A percentile compares a stretch with the other conserved stretches of the same genome.
Conservation (phyloP, 768 basidiomycete species). For the Suillus variegatus region DNA sequence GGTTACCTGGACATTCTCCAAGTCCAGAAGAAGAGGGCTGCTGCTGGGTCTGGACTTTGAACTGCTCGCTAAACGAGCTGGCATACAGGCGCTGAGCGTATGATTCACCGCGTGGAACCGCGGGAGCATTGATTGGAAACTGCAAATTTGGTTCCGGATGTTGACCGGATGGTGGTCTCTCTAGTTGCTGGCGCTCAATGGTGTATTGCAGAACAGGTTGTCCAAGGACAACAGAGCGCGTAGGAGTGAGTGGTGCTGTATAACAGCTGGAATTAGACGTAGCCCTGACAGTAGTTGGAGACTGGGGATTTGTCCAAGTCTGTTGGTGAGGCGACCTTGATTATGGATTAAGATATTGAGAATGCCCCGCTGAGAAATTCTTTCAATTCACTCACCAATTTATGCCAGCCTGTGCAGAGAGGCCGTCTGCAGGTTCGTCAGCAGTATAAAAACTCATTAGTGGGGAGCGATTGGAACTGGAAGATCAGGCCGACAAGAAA, state of each 20-base stretch:
- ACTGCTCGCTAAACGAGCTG: constrained; percentile 33
- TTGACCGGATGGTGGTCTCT: neutral
- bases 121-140: constrained; percentile 5
- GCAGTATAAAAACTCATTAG: neutral
- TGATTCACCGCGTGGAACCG: constrained; percentile 23
- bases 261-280: neutral
- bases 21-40: constrained; percentile 1
- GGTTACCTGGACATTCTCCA: neutral
- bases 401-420: neutral
- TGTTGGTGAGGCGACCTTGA: neutral
- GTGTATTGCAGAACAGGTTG: constrained; percentile 15
- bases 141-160: constrained; percentile 6
- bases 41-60: constrained; percentile 5
- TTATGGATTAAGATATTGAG: neutral
- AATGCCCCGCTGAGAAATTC: neutral
- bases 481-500: neutral
- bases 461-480: neutral
- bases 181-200: constrained; percentile 22
- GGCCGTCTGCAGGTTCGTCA: neutral
- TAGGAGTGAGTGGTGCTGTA: constrained; percentile 16
- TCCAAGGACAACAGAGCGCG: constrained; percentile 15
- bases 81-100: constrained; percentile 47
- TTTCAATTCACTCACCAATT: neutral
- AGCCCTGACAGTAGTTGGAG: neutral
- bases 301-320: neutral